phyloP scores from a whole-genome alignment of 176 grass and related monocot species.

The Carex kokanica region DNA sequence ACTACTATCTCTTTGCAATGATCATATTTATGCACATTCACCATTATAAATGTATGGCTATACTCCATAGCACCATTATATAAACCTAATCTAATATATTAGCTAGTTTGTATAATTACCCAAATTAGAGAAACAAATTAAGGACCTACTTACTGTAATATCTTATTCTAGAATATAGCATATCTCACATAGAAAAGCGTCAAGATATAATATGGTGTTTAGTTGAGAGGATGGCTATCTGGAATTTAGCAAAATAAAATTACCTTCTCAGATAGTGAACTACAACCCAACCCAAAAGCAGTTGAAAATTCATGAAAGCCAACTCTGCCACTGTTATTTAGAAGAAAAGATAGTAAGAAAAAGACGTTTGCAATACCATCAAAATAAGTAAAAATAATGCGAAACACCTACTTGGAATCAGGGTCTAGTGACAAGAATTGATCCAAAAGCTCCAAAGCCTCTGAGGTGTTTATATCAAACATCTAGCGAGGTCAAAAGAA shows the following conservation, averaged over 20 bases:
- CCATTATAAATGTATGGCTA: background rate
- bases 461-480: conserved; percentile 77
- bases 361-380: background rate
- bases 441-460: conserved; percentile 75
- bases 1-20: background rate
- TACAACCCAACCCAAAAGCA: conserved; percentile 62
- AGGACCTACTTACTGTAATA: background rate
- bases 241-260: conserved; percentile 5
- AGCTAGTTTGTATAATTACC: background rate
- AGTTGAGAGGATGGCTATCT: background rate
- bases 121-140: background rate
- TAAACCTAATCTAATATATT: background rate
- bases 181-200: background rate
- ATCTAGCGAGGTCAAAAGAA: conserved; percentile 35
- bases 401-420: conserved; percentile 52
- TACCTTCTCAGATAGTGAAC: conserved; percentile 75
- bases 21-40: background rate
- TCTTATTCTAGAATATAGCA: background rate
- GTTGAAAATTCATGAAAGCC: conserved; percentile 61
- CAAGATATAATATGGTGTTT: background rate
- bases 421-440: conserved; percentile 76
- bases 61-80: background rate
- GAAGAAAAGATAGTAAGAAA: conserved; percentile 21
- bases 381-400: background rate
- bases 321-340: conserved; percentile 62